Base-by-base conservation (phyloP, 495 filamentous ascomycete species). In the Penicillium canariense region DNA sequence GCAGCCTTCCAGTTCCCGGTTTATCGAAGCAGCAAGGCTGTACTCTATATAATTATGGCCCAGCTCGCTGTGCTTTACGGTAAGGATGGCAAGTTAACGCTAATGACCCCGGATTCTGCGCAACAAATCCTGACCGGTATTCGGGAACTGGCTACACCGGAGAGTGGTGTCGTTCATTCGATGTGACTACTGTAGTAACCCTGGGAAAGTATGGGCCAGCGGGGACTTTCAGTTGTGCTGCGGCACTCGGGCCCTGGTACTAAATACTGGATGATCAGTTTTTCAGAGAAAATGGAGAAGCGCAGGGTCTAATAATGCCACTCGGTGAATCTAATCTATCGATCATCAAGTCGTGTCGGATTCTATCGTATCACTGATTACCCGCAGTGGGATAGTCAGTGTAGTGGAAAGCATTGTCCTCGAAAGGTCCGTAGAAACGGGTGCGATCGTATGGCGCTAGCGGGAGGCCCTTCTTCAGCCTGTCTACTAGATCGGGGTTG, bases 401-500 rank as follows among this genome's bases (percentile, higher is more conserved):
- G 36, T 73, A 73, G 44, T 61, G 65, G 45, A 67, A 49, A 22
- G 54, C 50, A 36, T 66, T 73, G 15, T 73, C 68, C 55, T 73
- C 67, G 46, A 71, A 73, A 0, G 68, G 68, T n/a, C 70, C 54
- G 53, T 90, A 89, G 60, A 90, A 90, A 0, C 75, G 79, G 0
- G 62, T 56, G 1, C 81, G 73, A 52, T 89, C 69, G 60, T 87
- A 89, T 28, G 59, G 56, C 12, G 63, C 73, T 55, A 90, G 63
- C 28, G 66, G 61, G 26, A 86, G 68, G 0, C 78, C 81, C 42
- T 85, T 68, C 59, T 74, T 61, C 42, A 90, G 40, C 50, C 84
- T 68, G 47, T 78, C 82, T 7, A 81, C 75, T 52, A 91, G 63
- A 64, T 90, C 87, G 0, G 87, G 87, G 40, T 80, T 91, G 47